These are phyloP conservation scores for Pyrenula aspistea DNA, from an alignment of 495 filamentous ascomycete species.

Conservation along the genomic window DNA sequence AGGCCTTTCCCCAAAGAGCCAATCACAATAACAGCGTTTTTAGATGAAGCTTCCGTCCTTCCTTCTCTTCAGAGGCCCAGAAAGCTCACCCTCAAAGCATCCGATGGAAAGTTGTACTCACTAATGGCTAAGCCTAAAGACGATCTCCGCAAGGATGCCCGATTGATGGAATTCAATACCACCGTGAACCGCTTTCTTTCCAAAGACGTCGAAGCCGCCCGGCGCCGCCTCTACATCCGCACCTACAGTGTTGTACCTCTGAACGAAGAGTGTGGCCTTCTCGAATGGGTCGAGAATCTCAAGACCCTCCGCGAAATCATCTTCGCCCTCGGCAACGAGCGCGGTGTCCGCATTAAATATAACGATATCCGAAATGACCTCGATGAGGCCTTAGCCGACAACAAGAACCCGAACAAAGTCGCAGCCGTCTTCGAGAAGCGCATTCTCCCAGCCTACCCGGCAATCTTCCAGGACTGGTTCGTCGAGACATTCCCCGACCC, in stretches of 20 bases:
- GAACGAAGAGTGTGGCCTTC: conserved; percentile 94
- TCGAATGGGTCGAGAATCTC: conserved; percentile 98
- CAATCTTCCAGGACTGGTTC: conserved; percentile 90
- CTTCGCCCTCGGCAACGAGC: conserved; percentile 60
- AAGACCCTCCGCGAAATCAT: conserved; percentile 90
- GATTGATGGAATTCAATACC: conserved; percentile 97
- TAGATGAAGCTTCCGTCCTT: conserved; percentile 79
- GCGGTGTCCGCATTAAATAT: conserved; percentile 49
- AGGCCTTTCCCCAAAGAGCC: conserved; percentile 63
- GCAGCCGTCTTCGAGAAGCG: background rate
- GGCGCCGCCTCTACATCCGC: conserved; percentile 78
- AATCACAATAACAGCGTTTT: conserved; percentile 53
- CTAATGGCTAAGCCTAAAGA: conserved; percentile 96
- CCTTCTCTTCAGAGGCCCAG: conserved; percentile 86
- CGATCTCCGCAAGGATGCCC: conserved; percentile 90
- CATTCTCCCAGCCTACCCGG: conserved; percentile 46
- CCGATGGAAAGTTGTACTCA: conserved; percentile 76
- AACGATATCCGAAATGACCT: conserved; percentile 44
- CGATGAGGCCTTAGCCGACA: conserved; percentile 39
- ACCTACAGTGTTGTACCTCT: conserved; percentile 93
- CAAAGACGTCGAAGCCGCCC: conserved; percentile 78
- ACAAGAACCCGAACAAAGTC: background rate
- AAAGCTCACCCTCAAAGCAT: conserved; percentile 77
- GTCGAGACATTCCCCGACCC: conserved; percentile 88
- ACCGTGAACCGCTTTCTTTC: conserved; percentile 95